These are phyloP conservation scores for Agaricus subrufescens DNA, from an alignment of 768 basidiomycete genomes.

Conservation along the genomic window DNA sequence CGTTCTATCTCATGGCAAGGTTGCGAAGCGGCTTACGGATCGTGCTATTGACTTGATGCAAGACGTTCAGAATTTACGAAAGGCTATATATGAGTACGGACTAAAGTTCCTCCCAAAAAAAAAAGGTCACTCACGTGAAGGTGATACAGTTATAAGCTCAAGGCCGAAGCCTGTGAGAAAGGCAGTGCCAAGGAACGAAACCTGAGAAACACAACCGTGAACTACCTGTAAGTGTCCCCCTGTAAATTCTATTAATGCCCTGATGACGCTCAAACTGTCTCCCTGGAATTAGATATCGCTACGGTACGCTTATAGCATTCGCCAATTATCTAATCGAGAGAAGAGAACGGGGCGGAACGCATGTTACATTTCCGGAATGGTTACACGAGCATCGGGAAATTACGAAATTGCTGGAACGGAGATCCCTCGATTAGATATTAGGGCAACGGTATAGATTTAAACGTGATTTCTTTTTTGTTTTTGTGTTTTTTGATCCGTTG, in stretches of 20 bases:
- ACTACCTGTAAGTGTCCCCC: constrained; percentile 65
- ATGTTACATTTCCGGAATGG: constrained; percentile 75
- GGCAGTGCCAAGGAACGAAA: constrained; percentile 75
- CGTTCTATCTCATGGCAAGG: constrained; percentile 86
- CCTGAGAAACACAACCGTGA: constrained; percentile 71
- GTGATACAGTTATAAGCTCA: constrained; percentile 76
- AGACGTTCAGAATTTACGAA: constrained; percentile 94
- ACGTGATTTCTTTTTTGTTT: no score
- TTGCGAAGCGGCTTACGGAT: constrained; percentile 88
- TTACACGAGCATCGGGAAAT: constrained; percentile 82
- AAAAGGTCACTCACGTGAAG: not conserved
- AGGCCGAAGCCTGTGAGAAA: constrained; percentile 77
- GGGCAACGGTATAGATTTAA: no score
- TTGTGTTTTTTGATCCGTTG: not conserved
- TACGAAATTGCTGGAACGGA: constrained; percentile 60
- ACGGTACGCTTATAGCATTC: constrained; percentile 90
- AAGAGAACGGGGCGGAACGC: constrained; percentile 27
- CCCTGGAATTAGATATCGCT: constrained; percentile 60
- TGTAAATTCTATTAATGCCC: not conserved
- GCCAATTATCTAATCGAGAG: constrained; percentile 91
- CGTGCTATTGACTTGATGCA: constrained; percentile 88
- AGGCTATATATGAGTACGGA: constrained; percentile 89
- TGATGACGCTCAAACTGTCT: constrained; percentile 4
- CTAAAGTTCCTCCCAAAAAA: not conserved
- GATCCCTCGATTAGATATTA: constrained; percentile 55